Evolutionary conservation across 148 eudicot species (phyloP).

Genomic region (Diospyros kaki): DNA sequence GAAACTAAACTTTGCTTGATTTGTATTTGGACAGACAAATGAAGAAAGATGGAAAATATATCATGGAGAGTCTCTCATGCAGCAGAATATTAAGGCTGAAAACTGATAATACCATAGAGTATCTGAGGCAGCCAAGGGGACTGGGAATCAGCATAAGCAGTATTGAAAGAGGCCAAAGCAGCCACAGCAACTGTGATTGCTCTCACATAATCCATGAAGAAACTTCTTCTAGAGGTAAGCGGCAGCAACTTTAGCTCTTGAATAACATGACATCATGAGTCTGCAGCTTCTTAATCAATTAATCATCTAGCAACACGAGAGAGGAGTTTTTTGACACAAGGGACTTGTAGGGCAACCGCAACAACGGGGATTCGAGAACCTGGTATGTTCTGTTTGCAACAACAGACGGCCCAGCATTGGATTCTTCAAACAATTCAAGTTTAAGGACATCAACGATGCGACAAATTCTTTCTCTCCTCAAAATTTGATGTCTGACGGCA

Average conservation of each 20-base stretch:
- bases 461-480: conserved; percentile 22
- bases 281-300: not conserved
- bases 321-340: not conserved
- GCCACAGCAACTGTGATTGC: no score
- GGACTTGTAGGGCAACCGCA: conserved; percentile 13
- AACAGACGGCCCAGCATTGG: conserved; percentile 14
- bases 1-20: no score
- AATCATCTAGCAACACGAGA: not conserved
- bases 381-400: conserved; percentile 14
- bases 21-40: conserved; percentile 21
- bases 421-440: conserved; percentile 16
- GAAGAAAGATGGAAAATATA: conserved; percentile 41
- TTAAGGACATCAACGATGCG: conserved; percentile 16
- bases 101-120: conserved; percentile 19
- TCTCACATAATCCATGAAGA: not conserved
- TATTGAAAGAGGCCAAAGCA: no score
- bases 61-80: conserved; percentile 32
- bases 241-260: not conserved
- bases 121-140: conserved; percentile 24
- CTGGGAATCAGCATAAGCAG: no score
- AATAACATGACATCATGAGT: no score
- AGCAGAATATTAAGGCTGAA: conserved; percentile 31
- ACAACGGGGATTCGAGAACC: not conserved
- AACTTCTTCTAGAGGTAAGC: conserved; percentile 21
- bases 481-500: not conserved